Base-by-base conservation (phyloP, 1,139 yeast species). In the Diutina rugosa region DNA sequence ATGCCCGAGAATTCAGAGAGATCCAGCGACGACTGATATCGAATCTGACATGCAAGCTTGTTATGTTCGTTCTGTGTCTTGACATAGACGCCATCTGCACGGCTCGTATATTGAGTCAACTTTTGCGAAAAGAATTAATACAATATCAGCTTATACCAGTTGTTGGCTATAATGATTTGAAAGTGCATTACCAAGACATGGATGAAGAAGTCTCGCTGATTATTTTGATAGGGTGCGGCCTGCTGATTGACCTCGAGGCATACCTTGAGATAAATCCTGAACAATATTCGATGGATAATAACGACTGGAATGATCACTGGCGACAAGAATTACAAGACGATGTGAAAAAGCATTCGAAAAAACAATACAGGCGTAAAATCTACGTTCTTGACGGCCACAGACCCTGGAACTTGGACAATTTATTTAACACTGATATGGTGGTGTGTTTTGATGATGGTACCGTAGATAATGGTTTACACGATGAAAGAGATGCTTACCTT, bases 361-460 rank as follows among this genome's bases (percentile, higher is more conserved):
- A 55, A 28, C 57, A 45, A 45, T 66, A 76, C 47, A 73, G 70
- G 52, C 74, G 86, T 62, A 78, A 78, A 58, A 78, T 95, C 1
- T 95, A 88, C 65, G 80, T 95, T 14, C 77, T 93, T 59, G 99
- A 95, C 69, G 93, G 96, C 5, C 95, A 89, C 61, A 74, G 98
- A 61, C 99, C 99, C 2, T 93, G 98, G 98, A 90, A 90, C 68
- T 73, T 95, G 62, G 97, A 91, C 66, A 95, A 95, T 67, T 67
- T 93, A 56, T 91, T 89, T 75, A 97, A 96, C 2, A 85, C 95
- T 2, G 80, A 82, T n/a, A 76, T 83, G 63, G 82, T 93, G 10
- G 76, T 81, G 6, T 93, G 98, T 67, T 80, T 91, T 59, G 98
- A 93, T 65, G 99, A 93, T 67, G 97, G 97, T 0, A 76, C 72